A percentile compares a stretch with the other conserved stretches of the same genome.
Conservation (phyloP, 768 basidiomycete genomes). For the Sarcodon sp. region DNA sequence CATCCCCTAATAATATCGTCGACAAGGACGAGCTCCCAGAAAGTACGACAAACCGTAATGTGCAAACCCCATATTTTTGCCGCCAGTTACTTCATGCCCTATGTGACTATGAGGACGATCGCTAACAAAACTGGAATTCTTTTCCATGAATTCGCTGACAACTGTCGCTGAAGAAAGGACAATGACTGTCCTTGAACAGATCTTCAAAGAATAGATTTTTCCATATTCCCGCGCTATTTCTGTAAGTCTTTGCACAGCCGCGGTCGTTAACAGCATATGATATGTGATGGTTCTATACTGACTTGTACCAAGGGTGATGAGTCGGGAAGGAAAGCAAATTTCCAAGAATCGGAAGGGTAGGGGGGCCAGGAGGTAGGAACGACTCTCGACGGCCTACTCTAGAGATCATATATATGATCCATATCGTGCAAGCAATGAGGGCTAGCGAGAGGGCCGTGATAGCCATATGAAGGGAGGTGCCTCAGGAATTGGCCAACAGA, state of each 20-base stretch:
- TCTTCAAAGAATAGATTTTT: slow-evolving; percentile 14
- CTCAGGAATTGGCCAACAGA: too few relatives aligned
- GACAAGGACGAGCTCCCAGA: slow-evolving; percentile 6
- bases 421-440: too few relatives aligned
- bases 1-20: not conserved
- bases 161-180: slow-evolving; percentile 12
- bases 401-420: not conserved
- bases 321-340: slow-evolving; percentile 11
- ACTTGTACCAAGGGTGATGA: slow-evolving; percentile 4
- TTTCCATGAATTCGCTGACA: slow-evolving; percentile 17
- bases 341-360: slow-evolving; percentile 11
- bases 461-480: too few relatives aligned
- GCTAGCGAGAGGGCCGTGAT: too few relatives aligned
- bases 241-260: slow-evolving; percentile 10
- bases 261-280: slow-evolving; percentile 4
- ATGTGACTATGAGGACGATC: slow-evolving; percentile 14
- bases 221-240: slow-evolving; percentile 17
- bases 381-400: slow-evolving; percentile 1
- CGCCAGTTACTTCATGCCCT: slow-evolving; percentile 9
- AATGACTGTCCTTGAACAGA: slow-evolving; percentile 11
- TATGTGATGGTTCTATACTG: slow-evolving; percentile 2
- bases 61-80: slow-evolving; percentile 7
- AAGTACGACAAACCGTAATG: not conserved
- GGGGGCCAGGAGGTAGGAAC: slow-evolving; percentile 13
- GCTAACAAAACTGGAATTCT: slow-evolving; percentile 9